phyloP scores from a whole-genome alignment of 257 asterid species.

The Lantana camara region DNA sequence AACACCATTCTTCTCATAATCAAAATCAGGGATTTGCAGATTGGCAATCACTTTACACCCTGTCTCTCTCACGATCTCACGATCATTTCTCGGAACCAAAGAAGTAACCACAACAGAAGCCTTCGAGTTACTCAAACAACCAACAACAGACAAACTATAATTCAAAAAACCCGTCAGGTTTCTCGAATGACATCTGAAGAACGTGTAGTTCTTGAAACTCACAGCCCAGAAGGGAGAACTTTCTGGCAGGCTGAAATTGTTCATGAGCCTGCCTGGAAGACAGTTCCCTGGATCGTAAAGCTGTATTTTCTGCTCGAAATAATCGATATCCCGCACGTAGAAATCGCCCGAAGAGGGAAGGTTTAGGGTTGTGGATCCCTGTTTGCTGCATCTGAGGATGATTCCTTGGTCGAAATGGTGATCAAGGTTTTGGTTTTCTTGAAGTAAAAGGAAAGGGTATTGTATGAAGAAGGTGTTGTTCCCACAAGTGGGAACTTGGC shows the following conservation, averaged over 20 bases:
- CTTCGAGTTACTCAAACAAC: conserved; percentile 33
- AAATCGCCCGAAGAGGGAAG: conserved; percentile 31
- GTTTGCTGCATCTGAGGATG: conserved; percentile 22
- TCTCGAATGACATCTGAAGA: conserved; percentile 23
- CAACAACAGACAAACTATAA: not conserved
- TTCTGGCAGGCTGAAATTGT: conserved; percentile 15
- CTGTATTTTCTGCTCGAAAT: conserved; percentile 24
- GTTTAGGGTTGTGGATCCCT: conserved; percentile 23
- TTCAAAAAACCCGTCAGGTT: conserved; percentile 18
- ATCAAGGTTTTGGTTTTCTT: conserved; percentile 21
- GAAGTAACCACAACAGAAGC: conserved; percentile 24
- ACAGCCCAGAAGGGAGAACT: conserved; percentile 21
- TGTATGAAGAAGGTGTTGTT: conserved; percentile 28
- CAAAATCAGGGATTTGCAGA: conserved; percentile 8
- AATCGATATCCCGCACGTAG: conserved; percentile 24
- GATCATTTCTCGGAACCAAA: not conserved
- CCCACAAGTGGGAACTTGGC: conserved; percentile 29
- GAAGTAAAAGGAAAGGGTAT: conserved; percentile 28
- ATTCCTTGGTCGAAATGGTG: not conserved
- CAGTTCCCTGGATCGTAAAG: conserved; percentile 32
- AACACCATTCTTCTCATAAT: conserved; percentile 12
- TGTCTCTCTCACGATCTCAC: not conserved
- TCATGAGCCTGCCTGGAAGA: conserved; percentile 29
- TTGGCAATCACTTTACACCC: conserved; percentile 19
- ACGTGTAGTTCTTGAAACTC: conserved; percentile 27